Base-by-base conservation (phyloP, 2,329 filamentous ascomycete genomes). In the Fusarium metavorans region DNA sequence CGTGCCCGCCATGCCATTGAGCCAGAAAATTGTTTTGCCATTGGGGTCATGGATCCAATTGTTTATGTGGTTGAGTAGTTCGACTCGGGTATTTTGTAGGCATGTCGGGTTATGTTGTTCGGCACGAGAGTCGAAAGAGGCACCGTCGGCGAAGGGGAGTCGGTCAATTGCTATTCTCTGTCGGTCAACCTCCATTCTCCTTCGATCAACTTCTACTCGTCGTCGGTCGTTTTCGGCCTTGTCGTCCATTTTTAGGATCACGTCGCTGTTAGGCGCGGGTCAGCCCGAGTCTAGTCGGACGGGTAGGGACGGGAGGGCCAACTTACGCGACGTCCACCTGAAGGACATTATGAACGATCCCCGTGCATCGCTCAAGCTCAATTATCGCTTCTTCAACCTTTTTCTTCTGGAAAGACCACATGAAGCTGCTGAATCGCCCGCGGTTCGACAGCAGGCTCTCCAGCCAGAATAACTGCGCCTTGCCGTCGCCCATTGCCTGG, bases 71-170 rank as follows among this genome's bases (percentile, higher is more conserved):
- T 64, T 8, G 3, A 84, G 77, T 6, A 85, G 77, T 0, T 83
- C 74, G 2, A 74, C 68, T 62, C 81, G 77, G 1, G 83, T 85
- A 25, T 71, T 71, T 32, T 66, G 70, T 4, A 80, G 74, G 56
- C 82, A 85, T 20, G 66, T 77, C 4, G 81, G 65, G 43, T 82
- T 78, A 50, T 83, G 77, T 54, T 82, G 78, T 50, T 84, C 78
- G 9, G 72, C 76, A 20, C 80, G 73, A 1, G 84, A 83, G 68
- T 85, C 78, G 64, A 83, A 85, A 0, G 78, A 63, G 1, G 81
- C 82, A 0, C 72, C 76, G 8, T 70, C 61, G 3, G 74, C 80
- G 11, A 73, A 56, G 1, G 67, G 68, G 0, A 81, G 74, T 10
- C 48, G 25, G 16, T 52, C 48, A 10, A 52, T 52, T 0, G 48